These are phyloP conservation scores for Nannizziopsis barbatae DNA, from an alignment of 2,329 filamentous ascomycete species.

Conservation along the genomic window DNA sequence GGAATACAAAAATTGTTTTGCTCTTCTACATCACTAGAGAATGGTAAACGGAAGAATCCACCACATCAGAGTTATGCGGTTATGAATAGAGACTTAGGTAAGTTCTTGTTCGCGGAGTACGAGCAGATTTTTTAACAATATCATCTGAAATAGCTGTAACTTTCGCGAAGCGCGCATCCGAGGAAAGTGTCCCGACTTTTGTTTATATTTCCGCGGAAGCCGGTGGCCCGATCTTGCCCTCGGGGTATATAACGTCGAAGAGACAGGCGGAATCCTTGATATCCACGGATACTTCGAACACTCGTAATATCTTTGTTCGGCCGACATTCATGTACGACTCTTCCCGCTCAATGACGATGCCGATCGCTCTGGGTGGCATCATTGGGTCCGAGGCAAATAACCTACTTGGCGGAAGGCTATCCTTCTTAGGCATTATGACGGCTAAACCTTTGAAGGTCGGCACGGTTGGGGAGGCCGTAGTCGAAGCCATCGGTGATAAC, in stretches of 20 bases:
- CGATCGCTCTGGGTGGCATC: conserved; percentile 67
- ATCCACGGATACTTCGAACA: conserved; percentile 56
- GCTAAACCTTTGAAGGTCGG: conserved; percentile 83
- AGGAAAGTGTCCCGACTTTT: conserved; percentile 57
- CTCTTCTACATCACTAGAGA: conserved; percentile 29
- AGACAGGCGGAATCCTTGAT: conserved; percentile 76
- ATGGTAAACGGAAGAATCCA: conserved; percentile 56
- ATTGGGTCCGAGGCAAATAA: conserved; percentile 66
- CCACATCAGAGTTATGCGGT: conserved; percentile 84
- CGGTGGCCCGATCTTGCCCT: conserved; percentile 72
- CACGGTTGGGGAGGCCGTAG: conserved; percentile 73
- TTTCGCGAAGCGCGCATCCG: conserved; percentile 64
- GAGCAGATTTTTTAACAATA: conserved; percentile 10
- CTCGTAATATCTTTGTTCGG: conserved; percentile 72
- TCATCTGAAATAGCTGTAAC: conserved; percentile 53
- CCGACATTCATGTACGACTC: conserved; percentile 83
- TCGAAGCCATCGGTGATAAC: conserved; percentile 73
- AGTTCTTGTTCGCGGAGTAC: conserved; percentile 12
- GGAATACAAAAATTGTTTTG: conserved; percentile 67
- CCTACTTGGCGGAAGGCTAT: conserved; percentile 63
- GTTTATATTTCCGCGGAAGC: conserved; percentile 81
- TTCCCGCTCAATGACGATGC: conserved; percentile 69
- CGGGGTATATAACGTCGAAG: conserved; percentile 82
- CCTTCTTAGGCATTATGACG: conserved; percentile 69
- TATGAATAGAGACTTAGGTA: conserved; percentile 79